phyloP scores from a whole-genome alignment of 73 alveolate species.

The Stentor coeruleus region DNA sequence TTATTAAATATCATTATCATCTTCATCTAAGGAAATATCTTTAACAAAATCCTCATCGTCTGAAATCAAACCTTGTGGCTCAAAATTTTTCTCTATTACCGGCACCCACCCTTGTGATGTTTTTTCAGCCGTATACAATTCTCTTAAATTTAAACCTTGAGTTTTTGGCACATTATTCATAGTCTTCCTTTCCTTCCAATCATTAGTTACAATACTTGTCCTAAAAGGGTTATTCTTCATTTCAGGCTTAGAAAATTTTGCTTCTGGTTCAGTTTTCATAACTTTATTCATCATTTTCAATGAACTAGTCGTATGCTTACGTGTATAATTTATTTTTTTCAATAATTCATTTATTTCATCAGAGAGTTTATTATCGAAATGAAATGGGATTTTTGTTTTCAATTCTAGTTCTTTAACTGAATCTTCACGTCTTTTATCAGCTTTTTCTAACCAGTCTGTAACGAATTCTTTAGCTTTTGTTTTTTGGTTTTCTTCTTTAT shows the following conservation, averaged over 20 bases:
- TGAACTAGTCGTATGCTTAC: background rate
- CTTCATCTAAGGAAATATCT: background rate
- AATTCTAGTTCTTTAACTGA: background rate
- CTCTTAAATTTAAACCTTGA: background rate
- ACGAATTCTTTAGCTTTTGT: background rate
- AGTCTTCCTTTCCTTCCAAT: background rate
- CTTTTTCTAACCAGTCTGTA: background rate
- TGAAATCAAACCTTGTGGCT: background rate
- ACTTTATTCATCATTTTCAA: background rate
- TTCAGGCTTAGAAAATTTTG: too few species aligned
- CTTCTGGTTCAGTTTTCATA: background rate
- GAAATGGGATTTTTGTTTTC: background rate
- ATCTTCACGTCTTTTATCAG: background rate
- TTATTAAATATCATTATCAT: too few species aligned
- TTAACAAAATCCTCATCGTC: background rate
- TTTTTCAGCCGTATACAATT: too few species aligned
- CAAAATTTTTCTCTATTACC: too few species aligned
- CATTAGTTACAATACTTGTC: background rate
- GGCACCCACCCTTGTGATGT: too few species aligned
- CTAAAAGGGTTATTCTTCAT: background rate
- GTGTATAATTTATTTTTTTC: background rate
- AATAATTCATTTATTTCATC: background rate
- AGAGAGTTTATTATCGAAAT: background rate
- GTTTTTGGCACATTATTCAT: background rate
- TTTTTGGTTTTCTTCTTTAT: background rate